Base-by-base conservation (phyloP, 345 rosid genomes). In the Diplotaxis tenuifolia region DNA sequence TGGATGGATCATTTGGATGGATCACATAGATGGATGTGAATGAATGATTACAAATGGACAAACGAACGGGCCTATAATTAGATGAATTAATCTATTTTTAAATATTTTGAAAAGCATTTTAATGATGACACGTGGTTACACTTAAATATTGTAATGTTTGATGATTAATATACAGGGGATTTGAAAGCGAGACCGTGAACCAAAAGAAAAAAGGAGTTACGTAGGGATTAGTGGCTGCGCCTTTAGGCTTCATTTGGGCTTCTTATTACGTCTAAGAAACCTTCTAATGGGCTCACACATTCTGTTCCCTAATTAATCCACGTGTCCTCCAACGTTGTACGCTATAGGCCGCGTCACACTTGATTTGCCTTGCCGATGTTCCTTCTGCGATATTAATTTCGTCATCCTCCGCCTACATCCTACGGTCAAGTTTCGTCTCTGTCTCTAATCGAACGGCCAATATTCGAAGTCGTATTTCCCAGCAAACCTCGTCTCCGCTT, bases 381-480 rank as follows among this genome's bases (percentile, higher is more conserved):
- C 9, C 15, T 52, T 27, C 8, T 32, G 54, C 42, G 8, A 12
- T 7, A 0, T 16, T 7, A 49, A 58, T 9, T n/a, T 22, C 19
- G 3, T 27, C 54, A 21, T 12, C 47, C 25, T 53, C 36, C 32
- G 31, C 14, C 1, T 0, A 2, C 5, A 54, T 65, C 57, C 16
- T 10, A 64, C 78, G 78, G 57, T 0, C 4, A 5, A 61, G 9
- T 52, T 27, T 5, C 5, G n/a, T 36, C 19, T 10, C 16, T 7
- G 32, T 10, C 5, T 21, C 15, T 4, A 1, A 77, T 82, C 84
- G 14, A 70, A 80, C 84, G 87, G 81, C 34, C 12, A 12, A 23
- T 16, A 73, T 72, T 82, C 70, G 69, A 69, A 62, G 74, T 25
- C 53, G 56, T 9, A 67, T 34, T 19, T 54, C 74, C 65, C 70